Base-by-base conservation (phyloP, 1,139 yeast genomes). In the Kodamaea alishanica region DNA sequence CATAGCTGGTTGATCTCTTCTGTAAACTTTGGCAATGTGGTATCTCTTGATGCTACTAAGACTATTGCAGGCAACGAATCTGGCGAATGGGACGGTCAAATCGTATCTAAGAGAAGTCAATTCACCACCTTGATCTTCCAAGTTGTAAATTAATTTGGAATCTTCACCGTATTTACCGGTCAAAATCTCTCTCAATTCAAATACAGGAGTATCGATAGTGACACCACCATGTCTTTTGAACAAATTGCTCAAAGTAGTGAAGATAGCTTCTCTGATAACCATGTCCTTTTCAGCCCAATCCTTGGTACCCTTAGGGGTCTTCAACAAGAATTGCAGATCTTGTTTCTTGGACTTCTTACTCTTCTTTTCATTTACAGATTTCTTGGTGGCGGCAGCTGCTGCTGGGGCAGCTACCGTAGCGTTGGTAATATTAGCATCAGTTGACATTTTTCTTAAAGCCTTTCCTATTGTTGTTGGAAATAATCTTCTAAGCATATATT, bases 1-100 rank as follows among this genome's bases (percentile, higher is more conserved):
- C 98, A 92, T 92, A 10, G 98, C 98, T 5, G 98, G 98, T 65
- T 92, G 98, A 61, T 92, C 98, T 67, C 98, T 84, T 69, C 98
- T 80, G 67, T 92, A 92, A 39, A 92, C 98, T 65, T 92, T 92
- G 52, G 98, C 98, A 50, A 92, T 87, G 68, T 92, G 98, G 64
- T 81, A 92, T 60, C 98, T 77, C 68, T 92, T 92, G 65, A 92
- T 92, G 58, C 73, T 79, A 53, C 87, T 84, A 46, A 92, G 77
- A 55, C 87, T 88, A 70, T 92, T 92, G 84, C 88, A 84, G 27
- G 98, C 98, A 41, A 92, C 95, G 58, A 77, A 92, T 61, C 98
- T 77, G 8, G 98, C 98, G 67, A 92, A 92, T 39, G 98, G 98
- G 33, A 92, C 98, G 0, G 98, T 92, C 62, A 92, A 75, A 63